Evolutionary conservation across 2,329 filamentous ascomycete species (phyloP), one percentile per base, ranked within the genome.

Genomic region (Claviceps humidiphila): DNA sequence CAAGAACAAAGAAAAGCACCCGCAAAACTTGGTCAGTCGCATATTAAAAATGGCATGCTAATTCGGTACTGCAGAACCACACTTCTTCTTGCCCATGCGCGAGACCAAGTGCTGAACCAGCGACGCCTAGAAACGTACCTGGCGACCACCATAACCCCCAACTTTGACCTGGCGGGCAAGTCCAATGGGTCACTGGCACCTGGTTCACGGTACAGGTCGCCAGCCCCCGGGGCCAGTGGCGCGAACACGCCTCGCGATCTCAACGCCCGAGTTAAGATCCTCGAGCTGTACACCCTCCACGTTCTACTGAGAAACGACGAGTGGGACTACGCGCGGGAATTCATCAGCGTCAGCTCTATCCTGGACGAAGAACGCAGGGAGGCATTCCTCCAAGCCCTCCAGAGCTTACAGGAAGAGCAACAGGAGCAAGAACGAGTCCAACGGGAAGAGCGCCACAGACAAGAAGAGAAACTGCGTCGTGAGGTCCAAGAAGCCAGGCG

Each of bases 251-350:
- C 89, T 0, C 82, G 87, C 56, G 89, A 95, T 63, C 78, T 95
- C 39, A 84, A 87, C 59, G 83, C 88, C 4, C 80, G 89, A 46
- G 83, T 96, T 57, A 95, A 94, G 71, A 87, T 98, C 43, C 80
- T 98, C 49, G 93, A 98, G 69, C 76, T 98, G 8, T 98, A 96
- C 67, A 94, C 89, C 1, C 77, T 98, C 4, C 93, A 98, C 64
- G 88, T 97, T 7, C 80, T 98, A n/a, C 82, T 91, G 5, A 80
- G 89, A 51, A 97, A 96, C 60, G 83, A 88, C 52, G 89, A 97
- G 69, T 98, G 93, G 93, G 88, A 95, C 54, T 96, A 96, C 61
- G 89, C 93, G 4, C 80, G 82, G 54, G 87, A 95, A 60, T 97
- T 97, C 66, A 94, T 97, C 62, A 81, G 77, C 61, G 81, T 89